These are phyloP conservation scores for Ocimum tenuiflorum DNA, from an alignment of 257 asterid genomes.

Conservation along the genomic window DNA sequence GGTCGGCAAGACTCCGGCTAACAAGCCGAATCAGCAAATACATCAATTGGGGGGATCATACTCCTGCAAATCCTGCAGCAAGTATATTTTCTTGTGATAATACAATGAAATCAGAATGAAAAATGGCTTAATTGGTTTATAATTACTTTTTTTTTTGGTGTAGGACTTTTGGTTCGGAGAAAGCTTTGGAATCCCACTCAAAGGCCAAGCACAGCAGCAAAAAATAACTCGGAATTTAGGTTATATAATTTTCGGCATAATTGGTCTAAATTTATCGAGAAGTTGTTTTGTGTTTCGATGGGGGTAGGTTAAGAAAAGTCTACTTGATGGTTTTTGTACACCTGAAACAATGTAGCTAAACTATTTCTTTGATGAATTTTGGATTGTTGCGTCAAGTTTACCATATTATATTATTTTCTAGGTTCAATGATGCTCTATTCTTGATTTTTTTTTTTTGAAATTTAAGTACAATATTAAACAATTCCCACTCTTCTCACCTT, in stretches of 20 bases:
- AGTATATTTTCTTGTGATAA: conserved; percentile 17
- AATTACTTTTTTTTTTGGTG: background rate
- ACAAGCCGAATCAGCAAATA: conserved; percentile 54
- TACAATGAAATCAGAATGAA: conserved; percentile 1
- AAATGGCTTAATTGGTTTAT: no score
- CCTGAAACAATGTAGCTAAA: background rate
- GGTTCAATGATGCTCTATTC: background rate
- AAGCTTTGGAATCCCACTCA: conserved; percentile 64
- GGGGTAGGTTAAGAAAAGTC: conserved; percentile 6
- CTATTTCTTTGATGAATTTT: background rate
- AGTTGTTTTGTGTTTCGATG: background rate
- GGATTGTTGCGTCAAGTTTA: background rate
- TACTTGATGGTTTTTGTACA: background rate
- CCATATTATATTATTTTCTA: no score
- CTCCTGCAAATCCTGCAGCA: conserved; percentile 63
- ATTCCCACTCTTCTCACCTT: no score
- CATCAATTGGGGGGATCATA: conserved; percentile 58
- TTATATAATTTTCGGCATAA: background rate
- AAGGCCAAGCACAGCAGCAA: conserved; percentile 66
- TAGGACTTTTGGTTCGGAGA: conserved; percentile 62
- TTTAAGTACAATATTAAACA: no score
- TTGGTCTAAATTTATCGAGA: background rate
- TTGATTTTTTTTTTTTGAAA: no score
- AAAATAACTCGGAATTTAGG: conserved; percentile 26
- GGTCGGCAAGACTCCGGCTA: conserved; percentile 60